Conservation (phyloP, 768 basidiomycete species). For the Amanita jacksonii region DNA sequence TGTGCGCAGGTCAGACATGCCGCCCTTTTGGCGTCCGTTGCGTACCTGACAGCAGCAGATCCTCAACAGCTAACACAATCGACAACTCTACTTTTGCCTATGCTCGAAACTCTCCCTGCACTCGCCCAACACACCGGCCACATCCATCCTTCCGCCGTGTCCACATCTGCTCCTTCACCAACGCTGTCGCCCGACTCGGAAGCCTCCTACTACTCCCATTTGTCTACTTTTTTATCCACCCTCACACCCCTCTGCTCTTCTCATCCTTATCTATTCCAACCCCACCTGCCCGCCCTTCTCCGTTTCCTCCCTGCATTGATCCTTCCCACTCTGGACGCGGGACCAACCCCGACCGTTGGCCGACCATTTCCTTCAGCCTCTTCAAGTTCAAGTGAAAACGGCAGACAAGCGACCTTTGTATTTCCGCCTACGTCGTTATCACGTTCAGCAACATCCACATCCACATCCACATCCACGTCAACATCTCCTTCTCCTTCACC, state of each 20-base stretch:
- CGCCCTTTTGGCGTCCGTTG: conserved; percentile 58
- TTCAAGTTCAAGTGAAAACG: conserved; percentile 8
- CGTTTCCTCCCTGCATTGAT: conserved; percentile 64
- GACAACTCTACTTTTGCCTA: conserved; percentile 51
- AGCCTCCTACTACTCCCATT: conserved; percentile 32
- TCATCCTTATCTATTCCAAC: conserved; percentile 62
- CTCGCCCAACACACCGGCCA: conserved; percentile 26
- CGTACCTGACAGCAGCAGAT: conserved; percentile 60
- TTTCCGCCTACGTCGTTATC: no score
- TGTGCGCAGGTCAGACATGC: conserved; percentile 58
- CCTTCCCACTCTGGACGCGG: conserved; percentile 45
- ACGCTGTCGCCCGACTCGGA: conserved; percentile 9
- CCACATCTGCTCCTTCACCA: conserved; percentile 19
- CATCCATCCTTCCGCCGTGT: conserved; percentile 14
- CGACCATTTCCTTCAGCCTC: conserved; percentile 30
- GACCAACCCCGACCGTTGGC: conserved; percentile 40
- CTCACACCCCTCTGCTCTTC: conserved; percentile 63
- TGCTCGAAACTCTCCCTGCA: conserved; percentile 64
- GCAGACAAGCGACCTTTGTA: conserved; percentile 28
- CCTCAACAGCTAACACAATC: conserved; percentile 51
- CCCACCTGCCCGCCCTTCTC: conserved; percentile 60
- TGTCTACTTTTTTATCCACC: conserved; percentile 56
- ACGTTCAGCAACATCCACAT: no score
- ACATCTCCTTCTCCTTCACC: conserved; percentile 20
- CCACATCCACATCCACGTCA: conserved; percentile 9